Base-by-base conservation (phyloP, 148 eudicot genomes). In the Amaranthus palmeri region DNA sequence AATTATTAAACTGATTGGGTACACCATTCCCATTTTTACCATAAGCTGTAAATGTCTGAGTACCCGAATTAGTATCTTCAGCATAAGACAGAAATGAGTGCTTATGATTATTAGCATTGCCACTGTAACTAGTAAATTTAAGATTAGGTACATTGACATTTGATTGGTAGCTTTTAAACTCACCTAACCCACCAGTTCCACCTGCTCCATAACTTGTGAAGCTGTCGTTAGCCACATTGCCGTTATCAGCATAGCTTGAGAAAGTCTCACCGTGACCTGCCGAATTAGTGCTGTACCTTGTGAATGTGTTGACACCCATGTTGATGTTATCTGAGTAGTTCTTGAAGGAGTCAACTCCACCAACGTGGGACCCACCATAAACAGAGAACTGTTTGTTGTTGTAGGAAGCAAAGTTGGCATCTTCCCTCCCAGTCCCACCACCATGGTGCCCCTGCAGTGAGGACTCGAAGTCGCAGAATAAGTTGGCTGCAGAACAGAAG, bases 401-500 rank as follows among this genome's bases (percentile, higher is more conserved):
- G 82, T 93, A 93, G 25, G 72, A 55, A 0, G 88, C 70, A 48
- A 93, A 93, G 49, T 86, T 63, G 15, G 87, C 81, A 60, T 84
- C 82, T 7, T 10, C 10, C 45, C 7, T 44, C 47, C 45, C n/a
- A n/a, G n/a, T n/a, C n/a, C n/a, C n/a, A n/a, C n/a, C n/a, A n/a
- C n/a, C n/a, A n/a, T n/a, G n/a, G n/a, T n/a, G n/a, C 10, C 12
- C 7, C 57, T 51, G 14, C n/a, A 58, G 17, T 2, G 42, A 47
- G 14, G 76, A 45, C 0, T 82, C 87, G 4, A 83, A 79, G 55
- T 72, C 66, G 74, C 98, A 93, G 80, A 82, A 83, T 61, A 93
- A 70, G 75, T 87, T 80, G n/a, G 98, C 98, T 12, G 86, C 75
- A 13, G 81, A 66, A 81, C 98, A 93, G 74, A 93, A 91, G 75